Conservation (phyloP, 495 filamentous ascomycete genomes). For the Evansstolkia leycettana region DNA sequence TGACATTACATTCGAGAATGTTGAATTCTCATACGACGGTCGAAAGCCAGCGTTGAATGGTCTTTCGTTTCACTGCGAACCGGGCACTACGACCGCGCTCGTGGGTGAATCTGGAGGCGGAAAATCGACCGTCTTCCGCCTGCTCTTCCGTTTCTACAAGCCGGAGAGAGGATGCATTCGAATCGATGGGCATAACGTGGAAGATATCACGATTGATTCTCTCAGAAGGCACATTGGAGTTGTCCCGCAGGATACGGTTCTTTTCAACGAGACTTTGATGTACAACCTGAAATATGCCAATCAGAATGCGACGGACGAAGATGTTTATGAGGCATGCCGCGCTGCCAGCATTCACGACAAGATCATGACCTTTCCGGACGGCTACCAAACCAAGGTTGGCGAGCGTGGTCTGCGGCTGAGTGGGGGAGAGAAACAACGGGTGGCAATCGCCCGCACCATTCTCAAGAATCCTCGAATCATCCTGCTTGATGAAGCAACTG, state of each 20-base stretch:
- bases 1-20: conserved; percentile 72
- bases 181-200: conserved; percentile 74
- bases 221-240: conserved; percentile 83
- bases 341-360: conserved; percentile 94
- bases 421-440: conserved; percentile 92
- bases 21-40: conserved; percentile 81
- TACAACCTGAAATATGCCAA: conserved; percentile 95
- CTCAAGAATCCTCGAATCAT: conserved; percentile 94
- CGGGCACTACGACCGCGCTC: conserved; percentile 88
- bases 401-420: conserved; percentile 88
- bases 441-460: conserved; percentile 93
- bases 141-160: conserved; percentile 95
- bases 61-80: conserved; percentile 67
- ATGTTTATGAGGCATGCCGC: conserved; percentile 78
- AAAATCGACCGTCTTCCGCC: conserved; percentile 93
- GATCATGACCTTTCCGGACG: conserved; percentile 85
- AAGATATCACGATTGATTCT: conserved; percentile 85
- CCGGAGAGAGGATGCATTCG: conserved; percentile 61
- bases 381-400: conserved; percentile 84
- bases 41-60: conserved; percentile 78
- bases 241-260: conserved; percentile 88
- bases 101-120: conserved; percentile 95
- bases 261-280: conserved; percentile 97
- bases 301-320: conserved; percentile 69
- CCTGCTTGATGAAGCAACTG: conserved; percentile 92